Evolutionary conservation across 805 yeast genomes (phyloP), one percentile per base, ranked within the genome.

Genomic region (Myxozyma kluyveri): DNA sequence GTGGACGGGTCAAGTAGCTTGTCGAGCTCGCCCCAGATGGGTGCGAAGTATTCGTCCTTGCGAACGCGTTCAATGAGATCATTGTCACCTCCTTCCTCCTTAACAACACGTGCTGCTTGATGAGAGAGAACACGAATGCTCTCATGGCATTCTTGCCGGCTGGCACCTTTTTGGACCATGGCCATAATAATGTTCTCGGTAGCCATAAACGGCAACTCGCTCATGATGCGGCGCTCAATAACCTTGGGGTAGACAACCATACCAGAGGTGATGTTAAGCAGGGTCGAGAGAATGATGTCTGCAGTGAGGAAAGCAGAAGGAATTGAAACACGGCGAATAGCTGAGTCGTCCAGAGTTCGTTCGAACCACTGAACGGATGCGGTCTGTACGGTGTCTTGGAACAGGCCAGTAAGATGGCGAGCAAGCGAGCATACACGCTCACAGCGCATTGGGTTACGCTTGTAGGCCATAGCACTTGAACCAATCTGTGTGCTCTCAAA

Each of bases 301-400:
- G 96, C 93, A 50, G 98, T 89, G 70, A 93, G 77, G 75, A 93
- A 93, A 2, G 98, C 98, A 46, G 95, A 87, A 44, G 99, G 99
- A 59, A 93, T 76, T 22, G 96, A 86, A 65, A 93, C 93, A 77
- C 99, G 84, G 76, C 99, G 86, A 66, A 91, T 91, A 47, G 99
- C 99, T 52, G 96, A 86, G 72, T 93, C 99, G 72, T 93, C 99
- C 67, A 93, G 79, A 32, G 99, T 93, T 76, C 99, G 87, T 77
- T 93, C 99, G 69, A 93, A 93, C 99, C 99, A 93, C 75, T 93
- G 99, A 46, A 93, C 98, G 32, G 96, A 85, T 5, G 98, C 95
- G 45, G 99, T 93, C 73, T 88, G 93, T 63, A 91, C 86, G 48
- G 96, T 95, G 72, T 93, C 98, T 67, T 78, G 88, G 74, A 85